Conservation (phyloP, 768 basidiomycete genomes). For the Suillus hirtellus region DNA sequence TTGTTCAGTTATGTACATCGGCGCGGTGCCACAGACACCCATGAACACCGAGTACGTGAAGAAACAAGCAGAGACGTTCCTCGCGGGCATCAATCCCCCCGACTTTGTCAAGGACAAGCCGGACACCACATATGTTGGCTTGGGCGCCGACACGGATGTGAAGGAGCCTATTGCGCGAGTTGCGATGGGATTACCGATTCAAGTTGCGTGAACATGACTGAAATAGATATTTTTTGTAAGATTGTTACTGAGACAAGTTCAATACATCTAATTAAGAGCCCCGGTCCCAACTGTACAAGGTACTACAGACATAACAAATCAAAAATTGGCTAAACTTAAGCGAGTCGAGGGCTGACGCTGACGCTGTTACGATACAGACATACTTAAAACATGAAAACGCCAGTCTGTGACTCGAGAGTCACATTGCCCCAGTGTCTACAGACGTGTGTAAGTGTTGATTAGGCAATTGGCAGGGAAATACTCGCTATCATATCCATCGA, state of each 20-base stretch:
- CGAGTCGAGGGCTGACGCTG: too few relatives aligned
- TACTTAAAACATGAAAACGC: neutral
- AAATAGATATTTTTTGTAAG: neutral
- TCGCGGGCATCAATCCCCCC: conserved; percentile 63
- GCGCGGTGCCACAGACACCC: conserved; percentile 66
- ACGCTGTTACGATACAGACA: too few relatives aligned
- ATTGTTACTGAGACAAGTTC: neutral
- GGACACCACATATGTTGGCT: conserved; percentile 39
- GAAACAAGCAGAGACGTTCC: conserved; percentile 63
- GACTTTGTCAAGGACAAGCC: conserved; percentile 62
- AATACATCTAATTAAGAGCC: neutral
- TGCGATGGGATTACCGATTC: conserved; percentile 45
- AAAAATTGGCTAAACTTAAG: too few relatives aligned
- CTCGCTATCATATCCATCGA: neutral
- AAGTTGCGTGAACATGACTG: conserved; percentile 12
- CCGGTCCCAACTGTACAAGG: too few relatives aligned
- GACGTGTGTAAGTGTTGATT: neutral
- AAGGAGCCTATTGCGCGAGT: conserved; percentile 32
- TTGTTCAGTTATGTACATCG: conserved; percentile 72
- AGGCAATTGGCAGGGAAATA: neutral
- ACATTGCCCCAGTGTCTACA: conserved; percentile 2
- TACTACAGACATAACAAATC: too few relatives aligned
- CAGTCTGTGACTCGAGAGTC: neutral
- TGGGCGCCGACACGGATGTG: conserved; percentile 43
- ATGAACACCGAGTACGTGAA: conserved; percentile 61